phyloP scores from a whole-genome alignment of 495 filamentous ascomycete species.

The Wilcoxina mikolae region DNA sequence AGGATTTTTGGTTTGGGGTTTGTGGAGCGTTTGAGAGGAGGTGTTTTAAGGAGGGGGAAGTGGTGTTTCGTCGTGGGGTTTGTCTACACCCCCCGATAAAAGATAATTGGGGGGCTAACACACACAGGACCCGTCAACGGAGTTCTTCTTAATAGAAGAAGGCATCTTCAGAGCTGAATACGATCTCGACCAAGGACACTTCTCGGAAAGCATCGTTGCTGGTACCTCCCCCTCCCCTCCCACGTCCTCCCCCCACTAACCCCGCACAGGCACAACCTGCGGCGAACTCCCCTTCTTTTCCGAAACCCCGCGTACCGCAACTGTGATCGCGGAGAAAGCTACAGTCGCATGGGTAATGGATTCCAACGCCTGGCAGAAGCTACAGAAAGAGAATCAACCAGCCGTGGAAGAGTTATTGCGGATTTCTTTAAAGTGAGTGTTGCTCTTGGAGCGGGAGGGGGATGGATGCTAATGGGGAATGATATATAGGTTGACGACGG shows the following conservation, averaged over 20 bases:
- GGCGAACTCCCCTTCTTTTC: conserved; percentile 94
- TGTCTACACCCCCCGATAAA: conserved; percentile 3
- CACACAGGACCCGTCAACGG: conserved; percentile 33
- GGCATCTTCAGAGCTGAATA: conserved; percentile 85
- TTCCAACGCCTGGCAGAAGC: conserved; percentile 47
- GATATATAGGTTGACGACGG: conserved; percentile 17
- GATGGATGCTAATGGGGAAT: conserved; percentile 40
- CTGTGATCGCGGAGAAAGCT: conserved; percentile 65
- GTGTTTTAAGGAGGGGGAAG: conserved; percentile 49
- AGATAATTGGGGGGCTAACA: neutral
- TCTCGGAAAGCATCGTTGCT: conserved; percentile 82
- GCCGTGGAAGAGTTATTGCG: conserved; percentile 72
- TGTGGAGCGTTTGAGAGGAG: conserved; percentile 55
- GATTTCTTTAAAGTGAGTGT: conserved; percentile 51
- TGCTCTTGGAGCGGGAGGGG: conserved; percentile 56
- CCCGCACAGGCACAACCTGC: conserved; percentile 58
- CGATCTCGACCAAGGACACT: conserved; percentile 70
- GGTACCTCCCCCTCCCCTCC: conserved; percentile 25
- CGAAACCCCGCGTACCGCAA: conserved; percentile 71
- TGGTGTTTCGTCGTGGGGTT: conserved; percentile 62
- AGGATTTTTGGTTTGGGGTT: conserved; percentile 85
- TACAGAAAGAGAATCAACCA: conserved; percentile 55
- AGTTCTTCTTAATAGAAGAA: conserved; percentile 81
- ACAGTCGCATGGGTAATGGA: conserved; percentile 72
- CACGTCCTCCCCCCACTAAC: neutral